Percentiles rank a stretch among this genome's conserved stretches.
These are phyloP conservation scores for Torrubiellomyces zombiae DNA, from an alignment of 2,329 filamentous ascomycete species.

Conservation along the genomic window DNA sequence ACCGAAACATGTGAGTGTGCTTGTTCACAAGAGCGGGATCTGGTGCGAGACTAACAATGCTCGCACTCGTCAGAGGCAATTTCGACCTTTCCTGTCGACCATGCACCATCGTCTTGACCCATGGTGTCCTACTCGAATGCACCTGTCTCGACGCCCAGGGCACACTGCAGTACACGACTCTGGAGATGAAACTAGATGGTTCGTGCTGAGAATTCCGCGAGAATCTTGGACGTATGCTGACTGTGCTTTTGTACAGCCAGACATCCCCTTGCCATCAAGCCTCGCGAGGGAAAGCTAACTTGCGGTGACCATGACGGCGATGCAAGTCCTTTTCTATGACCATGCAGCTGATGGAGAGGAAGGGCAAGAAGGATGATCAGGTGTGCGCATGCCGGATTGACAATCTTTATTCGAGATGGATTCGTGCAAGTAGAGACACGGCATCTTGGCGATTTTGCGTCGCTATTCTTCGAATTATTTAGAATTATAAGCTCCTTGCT, in stretches of 20 bases:
- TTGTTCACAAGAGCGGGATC: neutral
- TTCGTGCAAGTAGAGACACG: no score
- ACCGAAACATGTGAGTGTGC: constrained; percentile 6
- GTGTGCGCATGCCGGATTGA: no score
- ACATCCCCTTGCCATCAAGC: constrained; percentile 5
- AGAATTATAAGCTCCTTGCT: no score
- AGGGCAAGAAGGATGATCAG: no score
- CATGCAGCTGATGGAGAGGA: neutral
- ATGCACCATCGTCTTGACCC: constrained; percentile 5
- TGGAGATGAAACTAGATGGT: constrained; percentile 6
- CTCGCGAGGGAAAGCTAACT: constrained; percentile 6
- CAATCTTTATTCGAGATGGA: no score
- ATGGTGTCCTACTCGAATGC: constrained; percentile 7
- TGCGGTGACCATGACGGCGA: constrained; percentile 8
- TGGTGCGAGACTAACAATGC: no score
- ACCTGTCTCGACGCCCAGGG: constrained; percentile 6
- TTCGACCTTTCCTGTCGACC: constrained; percentile 10
- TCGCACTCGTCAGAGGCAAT: constrained; percentile 7
- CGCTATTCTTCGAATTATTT: no score
- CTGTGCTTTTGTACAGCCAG: constrained; percentile 2
- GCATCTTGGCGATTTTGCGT: no score
- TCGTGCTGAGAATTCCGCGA: no score
- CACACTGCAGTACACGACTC: constrained; percentile 4
- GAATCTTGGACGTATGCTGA: no score
- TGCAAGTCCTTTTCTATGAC: constrained; percentile 5